These are phyloP conservation scores for Diutina rugosa DNA, from an alignment of 1,139 yeast species.

Conservation along the genomic window DNA sequence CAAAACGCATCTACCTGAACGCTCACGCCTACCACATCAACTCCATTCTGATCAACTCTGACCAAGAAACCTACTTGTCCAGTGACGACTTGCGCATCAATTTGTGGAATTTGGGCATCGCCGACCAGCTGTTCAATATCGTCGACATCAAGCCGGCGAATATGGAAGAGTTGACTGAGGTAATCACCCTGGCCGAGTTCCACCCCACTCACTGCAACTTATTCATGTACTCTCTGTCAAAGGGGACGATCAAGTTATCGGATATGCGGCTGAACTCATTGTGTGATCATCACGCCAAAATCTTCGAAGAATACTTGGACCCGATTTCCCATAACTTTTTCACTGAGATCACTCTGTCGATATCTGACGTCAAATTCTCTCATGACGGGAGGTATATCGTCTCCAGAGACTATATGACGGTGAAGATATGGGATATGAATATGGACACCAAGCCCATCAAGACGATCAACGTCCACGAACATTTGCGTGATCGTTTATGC, in stretches of 20 bases:
- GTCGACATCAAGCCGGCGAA: constrained; percentile 97
- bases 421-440: constrained; percentile 95
- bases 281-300: constrained; percentile 83
- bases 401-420: constrained; percentile 93
- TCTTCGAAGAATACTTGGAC: constrained; percentile 87
- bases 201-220: constrained; percentile 89
- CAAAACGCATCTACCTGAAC: constrained; percentile 81
- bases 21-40: constrained; percentile 98
- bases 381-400: constrained; percentile 90
- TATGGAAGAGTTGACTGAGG: constrained; percentile 98
- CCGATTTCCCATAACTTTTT: constrained; percentile 91
- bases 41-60: constrained; percentile 87
- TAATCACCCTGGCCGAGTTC: constrained; percentile 94
- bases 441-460: constrained; percentile 94
- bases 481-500: constrained; percentile 82
- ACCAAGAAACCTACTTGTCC: constrained; percentile 88
- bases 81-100: constrained; percentile 94
- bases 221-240: constrained; percentile 94
- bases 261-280: constrained; percentile 96
- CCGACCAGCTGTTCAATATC: constrained; percentile 91
- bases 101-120: constrained; percentile 88
- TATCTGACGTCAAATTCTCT: constrained; percentile 88
- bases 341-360: constrained; percentile 92
- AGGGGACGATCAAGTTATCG: constrained; percentile 89
- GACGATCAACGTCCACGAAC: constrained; percentile 93